A percentile compares a stretch with the other conserved stretches of the same genome.
Evolutionary conservation across 2,329 filamentous ascomycete genomes (phyloP).

Genomic region (Ascochyta pisi): DNA sequence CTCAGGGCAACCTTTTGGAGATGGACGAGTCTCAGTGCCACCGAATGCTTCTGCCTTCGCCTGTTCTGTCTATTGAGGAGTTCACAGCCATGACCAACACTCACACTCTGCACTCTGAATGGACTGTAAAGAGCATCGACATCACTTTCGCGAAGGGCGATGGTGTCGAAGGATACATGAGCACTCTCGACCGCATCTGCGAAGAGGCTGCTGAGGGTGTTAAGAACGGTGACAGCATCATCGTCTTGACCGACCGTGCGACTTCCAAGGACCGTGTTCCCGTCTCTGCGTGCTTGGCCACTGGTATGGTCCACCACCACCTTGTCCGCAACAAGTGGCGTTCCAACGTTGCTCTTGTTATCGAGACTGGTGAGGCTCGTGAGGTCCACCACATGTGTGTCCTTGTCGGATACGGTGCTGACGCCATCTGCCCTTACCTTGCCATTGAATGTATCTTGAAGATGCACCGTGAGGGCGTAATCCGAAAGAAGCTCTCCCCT

Average conservation of each 20-base stretch:
- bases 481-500: constrained; percentile 85
- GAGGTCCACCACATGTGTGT: constrained; percentile 99
- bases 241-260: constrained; percentile 88
- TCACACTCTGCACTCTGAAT: constrained; percentile 72
- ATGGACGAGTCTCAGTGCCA: constrained; percentile 92
- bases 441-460: constrained; percentile 97
- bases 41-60: constrained; percentile 83
- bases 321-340: constrained; percentile 96
- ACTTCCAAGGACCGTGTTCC: constrained; percentile 82
- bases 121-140: constrained; percentile 90
- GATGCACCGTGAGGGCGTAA: constrained; percentile 90
- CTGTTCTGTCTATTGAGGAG: constrained; percentile 86
- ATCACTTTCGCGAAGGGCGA: constrained; percentile 90
- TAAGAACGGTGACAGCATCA: constrained; percentile 80
- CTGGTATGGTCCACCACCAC: constrained; percentile 94
- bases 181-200: constrained; percentile 88
- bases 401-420: constrained; percentile 92
- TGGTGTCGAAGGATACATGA: constrained; percentile 82
- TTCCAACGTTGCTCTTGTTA: constrained; percentile 82
- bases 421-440: constrained; percentile 93
- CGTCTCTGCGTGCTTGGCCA: constrained; percentile 85
- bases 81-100: constrained; percentile 89
- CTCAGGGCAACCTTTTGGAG: constrained; percentile 92
- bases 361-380: constrained; percentile 93
- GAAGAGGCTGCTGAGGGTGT: constrained; percentile 84